Conservation (phyloP, 2,329 filamentous ascomycete genomes). For the Curvularia eragrostidis region DNA sequence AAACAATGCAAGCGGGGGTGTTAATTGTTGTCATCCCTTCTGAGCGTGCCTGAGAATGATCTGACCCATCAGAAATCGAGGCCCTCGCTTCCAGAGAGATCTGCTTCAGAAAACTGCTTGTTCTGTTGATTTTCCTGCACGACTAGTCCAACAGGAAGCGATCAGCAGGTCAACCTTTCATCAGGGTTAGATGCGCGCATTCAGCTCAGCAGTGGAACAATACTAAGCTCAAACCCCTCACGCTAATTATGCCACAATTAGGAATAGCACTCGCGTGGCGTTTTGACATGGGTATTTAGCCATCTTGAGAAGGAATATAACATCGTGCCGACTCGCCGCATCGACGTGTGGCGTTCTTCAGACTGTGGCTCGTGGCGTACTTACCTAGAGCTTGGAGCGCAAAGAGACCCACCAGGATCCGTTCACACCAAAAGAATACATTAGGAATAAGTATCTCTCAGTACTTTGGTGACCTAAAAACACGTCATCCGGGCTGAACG, state of each 20-base stretch:
- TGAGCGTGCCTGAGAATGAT: slow-evolving; percentile 6
- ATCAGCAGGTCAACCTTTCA: slow-evolving; percentile 6
- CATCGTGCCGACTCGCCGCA: neutral
- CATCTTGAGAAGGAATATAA: neutral
- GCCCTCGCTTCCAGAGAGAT: neutral
- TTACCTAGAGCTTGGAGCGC: slow-evolving; percentile 6
- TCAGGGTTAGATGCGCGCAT: neutral
- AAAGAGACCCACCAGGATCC: slow-evolving; percentile 2
- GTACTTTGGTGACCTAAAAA: neutral
- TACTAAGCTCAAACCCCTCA: neutral
- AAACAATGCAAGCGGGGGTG: neutral
- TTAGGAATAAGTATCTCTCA: slow-evolving; percentile 5
- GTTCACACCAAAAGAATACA: neutral
- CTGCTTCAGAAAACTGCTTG: neutral
- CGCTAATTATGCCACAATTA: neutral
- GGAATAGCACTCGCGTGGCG: neutral
- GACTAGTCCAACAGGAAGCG: neutral
- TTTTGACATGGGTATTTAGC: neutral
- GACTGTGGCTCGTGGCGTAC: neutral
- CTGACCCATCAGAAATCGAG: neutral
- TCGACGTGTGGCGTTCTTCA: neutral
- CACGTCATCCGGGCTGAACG: neutral
- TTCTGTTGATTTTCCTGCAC: slow-evolving; percentile 3
- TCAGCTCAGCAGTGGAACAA: slow-evolving; percentile 1
- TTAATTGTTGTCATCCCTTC: slow-evolving; percentile 1